Conservation (phyloP, 2,329 filamentous ascomycete species). For the Cordyceps javanica region DNA sequence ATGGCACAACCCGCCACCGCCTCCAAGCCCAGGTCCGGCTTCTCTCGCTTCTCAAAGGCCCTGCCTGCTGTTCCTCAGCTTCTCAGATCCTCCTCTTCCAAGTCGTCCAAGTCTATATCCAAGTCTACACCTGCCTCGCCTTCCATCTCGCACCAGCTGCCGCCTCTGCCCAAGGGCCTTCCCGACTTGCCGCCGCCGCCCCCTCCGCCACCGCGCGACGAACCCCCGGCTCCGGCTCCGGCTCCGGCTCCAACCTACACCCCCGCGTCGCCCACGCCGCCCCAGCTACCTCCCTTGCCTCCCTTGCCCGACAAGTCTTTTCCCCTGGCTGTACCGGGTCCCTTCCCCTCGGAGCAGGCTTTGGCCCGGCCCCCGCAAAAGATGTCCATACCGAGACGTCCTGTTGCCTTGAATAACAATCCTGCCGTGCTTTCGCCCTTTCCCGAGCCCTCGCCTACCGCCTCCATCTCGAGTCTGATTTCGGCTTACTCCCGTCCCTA, state of each 20-base stretch:
- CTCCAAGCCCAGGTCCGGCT: slow-evolving; percentile 32
- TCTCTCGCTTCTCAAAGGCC: slow-evolving; percentile 54
- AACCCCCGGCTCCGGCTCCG: slow-evolving; percentile 15
- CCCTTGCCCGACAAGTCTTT: slow-evolving; percentile 12
- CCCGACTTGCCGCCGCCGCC: slow-evolving; percentile 19
- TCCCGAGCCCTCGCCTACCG: slow-evolving; percentile 33
- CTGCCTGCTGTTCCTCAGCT: slow-evolving; percentile 42
- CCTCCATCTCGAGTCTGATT: slow-evolving; percentile 48
- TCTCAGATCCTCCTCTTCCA: neutral
- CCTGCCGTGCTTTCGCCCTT: slow-evolving; percentile 16
- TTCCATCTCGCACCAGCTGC: slow-evolving; percentile 11
- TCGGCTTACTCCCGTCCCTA: slow-evolving; percentile 48
- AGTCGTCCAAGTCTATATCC: neutral
- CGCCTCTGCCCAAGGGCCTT: slow-evolving; percentile 19
- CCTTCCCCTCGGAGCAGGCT: slow-evolving; percentile 12
- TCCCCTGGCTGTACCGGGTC: slow-evolving; percentile 15
- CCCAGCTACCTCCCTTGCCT: slow-evolving; percentile 14
- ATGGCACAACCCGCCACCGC: slow-evolving; percentile 19
- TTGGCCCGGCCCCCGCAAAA: slow-evolving; percentile 8
- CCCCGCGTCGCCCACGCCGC: slow-evolving; percentile 11
- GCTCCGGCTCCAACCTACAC: too few relatives aligned
- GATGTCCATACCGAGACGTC: slow-evolving; percentile 18
- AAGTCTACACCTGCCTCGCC: slow-evolving; percentile 13
- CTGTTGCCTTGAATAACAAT: slow-evolving; percentile 19
- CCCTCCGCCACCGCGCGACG: slow-evolving; percentile 21